Evolutionary conservation across 768 basidiomycete genomes (phyloP).

Genomic region (Lepiota brunneoincarnata): DNA sequence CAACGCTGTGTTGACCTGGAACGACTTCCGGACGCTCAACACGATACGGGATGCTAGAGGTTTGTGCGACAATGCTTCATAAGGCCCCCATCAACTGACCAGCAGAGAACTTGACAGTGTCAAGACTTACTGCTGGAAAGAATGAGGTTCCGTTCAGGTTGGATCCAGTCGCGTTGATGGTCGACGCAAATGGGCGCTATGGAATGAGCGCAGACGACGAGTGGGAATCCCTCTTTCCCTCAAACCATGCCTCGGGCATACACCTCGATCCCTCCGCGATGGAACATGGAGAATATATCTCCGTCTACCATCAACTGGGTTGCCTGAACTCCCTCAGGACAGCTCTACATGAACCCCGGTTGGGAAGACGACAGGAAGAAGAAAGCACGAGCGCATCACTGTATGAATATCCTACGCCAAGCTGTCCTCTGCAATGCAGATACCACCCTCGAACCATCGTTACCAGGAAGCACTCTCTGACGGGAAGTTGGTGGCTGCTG

Average conservation of each 20-base stretch:
- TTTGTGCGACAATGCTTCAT: neutral
- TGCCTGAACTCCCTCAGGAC: slow-evolving; percentile 10
- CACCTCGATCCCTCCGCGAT: neutral
- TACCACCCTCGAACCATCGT: slow-evolving; percentile 13
- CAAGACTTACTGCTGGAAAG: neutral
- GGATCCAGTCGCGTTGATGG: slow-evolving; percentile 1
- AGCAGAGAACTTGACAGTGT: neutral
- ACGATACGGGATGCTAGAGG: neutral
- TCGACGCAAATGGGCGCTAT: slow-evolving; percentile 8
- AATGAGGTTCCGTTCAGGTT: slow-evolving; percentile 3
- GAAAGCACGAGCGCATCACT: slow-evolving; percentile 6
- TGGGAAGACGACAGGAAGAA: slow-evolving; percentile 5
- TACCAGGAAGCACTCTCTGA: neutral
- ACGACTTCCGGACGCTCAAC: neutral
- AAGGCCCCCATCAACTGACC: neutral
- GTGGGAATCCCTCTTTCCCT: slow-evolving; percentile 12
- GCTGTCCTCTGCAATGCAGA: slow-evolving; percentile 14
- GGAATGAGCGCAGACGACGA: slow-evolving; percentile 11
- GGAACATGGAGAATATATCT: neutral
- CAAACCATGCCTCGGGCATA: slow-evolving; percentile 5
- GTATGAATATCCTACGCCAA: slow-evolving; percentile 14
- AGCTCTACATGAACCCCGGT: slow-evolving; percentile 9
- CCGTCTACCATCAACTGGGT: slow-evolving; percentile 12
- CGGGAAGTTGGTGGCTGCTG: slow-evolving; percentile 4
- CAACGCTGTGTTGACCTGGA: slow-evolving; percentile 2